Percentiles rank a stretch among this genome's conserved stretches.
Evolutionary conservation across 176 grass and related monocot species (phyloP).

Genomic region (Juncus effusus): DNA sequence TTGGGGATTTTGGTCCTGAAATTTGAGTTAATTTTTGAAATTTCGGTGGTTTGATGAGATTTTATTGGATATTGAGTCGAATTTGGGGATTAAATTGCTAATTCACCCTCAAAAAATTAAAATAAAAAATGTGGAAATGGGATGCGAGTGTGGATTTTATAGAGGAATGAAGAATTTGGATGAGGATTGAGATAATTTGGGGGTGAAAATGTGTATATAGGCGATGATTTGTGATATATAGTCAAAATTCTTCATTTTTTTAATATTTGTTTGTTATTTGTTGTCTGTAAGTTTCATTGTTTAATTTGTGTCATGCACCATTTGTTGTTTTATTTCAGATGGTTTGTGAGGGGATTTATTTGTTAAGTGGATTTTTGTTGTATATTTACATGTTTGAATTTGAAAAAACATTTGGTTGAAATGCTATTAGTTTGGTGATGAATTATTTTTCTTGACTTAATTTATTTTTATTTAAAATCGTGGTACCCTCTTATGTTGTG

Average conservation of each 20-base stretch:
- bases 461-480: no score
- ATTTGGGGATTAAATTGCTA: constrained; percentile 6
- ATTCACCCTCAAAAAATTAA: constrained; percentile 7
- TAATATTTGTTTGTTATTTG: constrained; percentile 4
- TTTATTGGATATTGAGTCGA: constrained; percentile 18
- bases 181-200: constrained; percentile 11
- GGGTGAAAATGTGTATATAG: constrained; percentile 21
- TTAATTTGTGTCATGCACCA: neutral
- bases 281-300: constrained; percentile 3
- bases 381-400: neutral
- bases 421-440: no score
- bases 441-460: no score
- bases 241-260: constrained; percentile 8
- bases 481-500: no score
- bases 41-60: constrained; percentile 6
- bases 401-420: no score
- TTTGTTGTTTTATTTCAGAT: constrained; percentile 33
- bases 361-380: neutral
- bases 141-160: neutral
- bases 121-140: neutral
- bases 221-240: constrained; percentile 19
- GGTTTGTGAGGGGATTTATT: constrained; percentile 7
- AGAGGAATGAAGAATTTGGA: constrained; percentile 2
- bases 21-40: constrained; percentile 13
- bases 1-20: neutral